These are phyloP conservation scores for Oemleria cerasiformis DNA, from an alignment of 306 rosid species.

Conservation along the genomic window DNA sequence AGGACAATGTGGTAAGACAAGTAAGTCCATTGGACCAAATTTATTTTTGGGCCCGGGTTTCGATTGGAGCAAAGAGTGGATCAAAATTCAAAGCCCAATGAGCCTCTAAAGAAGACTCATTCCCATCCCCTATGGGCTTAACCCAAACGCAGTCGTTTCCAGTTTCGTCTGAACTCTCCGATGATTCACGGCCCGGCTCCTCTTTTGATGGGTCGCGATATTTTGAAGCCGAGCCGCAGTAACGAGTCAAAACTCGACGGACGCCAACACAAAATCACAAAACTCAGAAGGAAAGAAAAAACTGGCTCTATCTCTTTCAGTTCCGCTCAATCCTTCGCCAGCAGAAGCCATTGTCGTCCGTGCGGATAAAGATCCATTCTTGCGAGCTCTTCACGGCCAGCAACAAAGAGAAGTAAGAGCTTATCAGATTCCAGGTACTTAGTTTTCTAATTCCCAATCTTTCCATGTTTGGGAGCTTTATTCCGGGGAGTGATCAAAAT, in stretches of 20 bases:
- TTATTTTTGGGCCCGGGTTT: no score
- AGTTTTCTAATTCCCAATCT: neutral
- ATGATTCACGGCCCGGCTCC: constrained; percentile 13
- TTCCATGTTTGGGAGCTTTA: neutral
- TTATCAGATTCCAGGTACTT: constrained; percentile 18
- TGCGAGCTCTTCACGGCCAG: neutral
- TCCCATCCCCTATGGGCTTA: neutral
- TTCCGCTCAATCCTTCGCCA: constrained; percentile 19
- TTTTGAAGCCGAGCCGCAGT: constrained; percentile 1
- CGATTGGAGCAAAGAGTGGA: neutral
- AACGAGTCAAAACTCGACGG: constrained; percentile 15
- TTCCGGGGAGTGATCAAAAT: neutral
- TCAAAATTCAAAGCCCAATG: constrained; percentile 10
- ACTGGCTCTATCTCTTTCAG: constrained; percentile 19
- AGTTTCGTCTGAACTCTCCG: neutral
- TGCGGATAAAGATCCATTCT: constrained; percentile 4
- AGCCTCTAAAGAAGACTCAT: neutral
- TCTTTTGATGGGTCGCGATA: neutral
- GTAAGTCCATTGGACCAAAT: no score
- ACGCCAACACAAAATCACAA: constrained; percentile 28
- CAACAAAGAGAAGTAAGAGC: neutral
- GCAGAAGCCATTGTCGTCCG: constrained; percentile 11
- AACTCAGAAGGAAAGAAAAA: neutral
- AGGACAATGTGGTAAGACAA: no score
- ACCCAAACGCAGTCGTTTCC: neutral